A percentile compares a stretch with the other conserved stretches of the same genome.
Conservation (phyloP, 352 stramenopile genomes). For the Elongisporangium undulatum region DNA sequence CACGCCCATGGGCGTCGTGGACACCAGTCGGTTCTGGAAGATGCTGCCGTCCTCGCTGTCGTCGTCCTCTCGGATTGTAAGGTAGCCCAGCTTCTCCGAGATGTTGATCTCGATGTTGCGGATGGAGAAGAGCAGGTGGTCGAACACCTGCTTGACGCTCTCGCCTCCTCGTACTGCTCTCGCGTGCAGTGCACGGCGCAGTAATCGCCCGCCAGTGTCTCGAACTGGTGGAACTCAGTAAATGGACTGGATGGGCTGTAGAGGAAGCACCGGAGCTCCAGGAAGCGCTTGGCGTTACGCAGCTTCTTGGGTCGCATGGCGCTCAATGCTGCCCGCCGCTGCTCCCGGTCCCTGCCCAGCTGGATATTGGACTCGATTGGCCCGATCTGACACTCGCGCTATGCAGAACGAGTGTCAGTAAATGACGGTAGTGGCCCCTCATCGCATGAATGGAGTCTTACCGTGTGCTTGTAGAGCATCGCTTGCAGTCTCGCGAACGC, state of each 20-base stretch:
- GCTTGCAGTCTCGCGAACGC: background rate
- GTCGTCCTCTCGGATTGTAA: slow-evolving; percentile 36
- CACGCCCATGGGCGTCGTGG: slow-evolving; percentile 22
- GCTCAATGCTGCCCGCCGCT: slow-evolving; percentile 17
- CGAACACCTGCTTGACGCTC: slow-evolving; percentile 11
- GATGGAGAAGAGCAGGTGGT: slow-evolving; percentile 24
- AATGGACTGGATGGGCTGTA: slow-evolving; percentile 17
- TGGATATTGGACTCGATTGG: slow-evolving; percentile 43
- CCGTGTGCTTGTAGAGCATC: background rate
- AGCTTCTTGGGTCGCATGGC: slow-evolving; percentile 23
- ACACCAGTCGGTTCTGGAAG: slow-evolving; percentile 31
- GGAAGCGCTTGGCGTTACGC: slow-evolving; percentile 15
- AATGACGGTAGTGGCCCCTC: background rate
- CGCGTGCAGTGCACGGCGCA: slow-evolving; percentile 30
- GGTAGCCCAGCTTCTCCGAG: slow-evolving; percentile 28
- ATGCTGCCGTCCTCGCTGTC: slow-evolving; percentile 20
- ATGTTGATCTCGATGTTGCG: slow-evolving; percentile 40
- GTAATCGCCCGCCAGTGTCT: slow-evolving; percentile 19
- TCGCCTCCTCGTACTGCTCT: slow-evolving; percentile 15
- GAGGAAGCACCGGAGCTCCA: slow-evolving; percentile 12
- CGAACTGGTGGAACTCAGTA: slow-evolving; percentile 26
- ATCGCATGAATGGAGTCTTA: background rate
- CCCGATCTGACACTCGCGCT: slow-evolving; percentile 1
- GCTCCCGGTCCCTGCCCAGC: slow-evolving; percentile 23
- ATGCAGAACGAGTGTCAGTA: background rate